A percentile compares a stretch with the other conserved stretches of the same genome.
These are phyloP conservation scores for Aphanomyces invadans DNA, from an alignment of 352 stramenopile species.

Conservation along the genomic window DNA sequence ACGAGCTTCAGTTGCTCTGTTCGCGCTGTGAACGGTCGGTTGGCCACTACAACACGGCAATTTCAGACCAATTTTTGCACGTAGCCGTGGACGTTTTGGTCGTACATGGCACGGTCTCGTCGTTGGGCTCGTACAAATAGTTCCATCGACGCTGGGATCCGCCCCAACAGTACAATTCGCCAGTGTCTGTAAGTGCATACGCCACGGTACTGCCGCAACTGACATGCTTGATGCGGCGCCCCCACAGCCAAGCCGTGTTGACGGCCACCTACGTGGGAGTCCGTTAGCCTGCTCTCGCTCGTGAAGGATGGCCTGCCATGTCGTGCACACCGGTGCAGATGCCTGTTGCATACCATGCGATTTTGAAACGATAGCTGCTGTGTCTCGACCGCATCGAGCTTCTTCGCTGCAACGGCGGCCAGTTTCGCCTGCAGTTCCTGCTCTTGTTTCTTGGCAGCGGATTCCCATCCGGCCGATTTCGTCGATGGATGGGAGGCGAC, in stretches of 20 bases:
- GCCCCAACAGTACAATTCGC: constrained; percentile 72
- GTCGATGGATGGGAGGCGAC: not conserved
- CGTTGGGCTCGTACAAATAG: constrained; percentile 46
- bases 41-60: not conserved
- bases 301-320: too few relatives aligned
- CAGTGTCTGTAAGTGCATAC: constrained; percentile 59
- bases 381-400: constrained; percentile 10
- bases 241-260: constrained; percentile 65
- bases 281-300: too few relatives aligned
- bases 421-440: constrained; percentile 25
- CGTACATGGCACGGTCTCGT: not conserved
- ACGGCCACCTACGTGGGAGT: constrained; percentile 41
- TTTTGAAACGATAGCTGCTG: constrained; percentile 34
- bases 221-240: constrained; percentile 49
- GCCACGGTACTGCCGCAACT: constrained; percentile 40
- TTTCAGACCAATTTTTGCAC: not conserved
- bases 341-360: too few relatives aligned
- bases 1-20: constrained; percentile 22
- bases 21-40: constrained; percentile 14
- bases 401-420: constrained; percentile 27
- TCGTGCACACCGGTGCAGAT: too few relatives aligned
- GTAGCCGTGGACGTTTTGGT: not conserved
- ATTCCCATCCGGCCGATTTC: not conserved
- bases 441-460: not conserved
- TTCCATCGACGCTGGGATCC: constrained; percentile 56